Evolutionary conservation across 768 basidiomycete genomes (phyloP).

Genomic region (Kwoniella sp.): DNA sequence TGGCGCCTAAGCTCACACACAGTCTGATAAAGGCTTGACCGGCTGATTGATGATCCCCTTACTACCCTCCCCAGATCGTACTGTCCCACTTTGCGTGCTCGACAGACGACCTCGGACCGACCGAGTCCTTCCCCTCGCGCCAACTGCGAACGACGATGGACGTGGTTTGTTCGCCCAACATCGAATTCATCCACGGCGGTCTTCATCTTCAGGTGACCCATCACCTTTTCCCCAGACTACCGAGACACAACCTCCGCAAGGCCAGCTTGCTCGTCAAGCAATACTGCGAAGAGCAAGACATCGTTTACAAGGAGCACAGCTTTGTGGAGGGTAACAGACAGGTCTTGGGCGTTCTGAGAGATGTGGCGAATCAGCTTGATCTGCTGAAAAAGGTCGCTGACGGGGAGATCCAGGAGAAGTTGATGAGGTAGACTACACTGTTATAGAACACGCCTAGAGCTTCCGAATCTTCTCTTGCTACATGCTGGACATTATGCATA

Average conservation of each 20-base stretch:
- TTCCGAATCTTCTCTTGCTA: background rate
- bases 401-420: constrained; percentile 60
- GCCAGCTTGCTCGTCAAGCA: constrained; percentile 83
- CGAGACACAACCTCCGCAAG: constrained; percentile 83
- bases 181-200: constrained; percentile 94
- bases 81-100: constrained; percentile 97
- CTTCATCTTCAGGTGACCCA: constrained; percentile 96
- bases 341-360: constrained; percentile 76
- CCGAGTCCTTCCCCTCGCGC: constrained; percentile 87
- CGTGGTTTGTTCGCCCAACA: constrained; percentile 78
- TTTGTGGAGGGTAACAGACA: constrained; percentile 83
- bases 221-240: constrained; percentile 92
- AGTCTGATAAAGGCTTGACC: background rate
- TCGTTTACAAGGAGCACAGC: constrained; percentile 88
- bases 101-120: constrained; percentile 83
- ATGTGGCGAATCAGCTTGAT: constrained; percentile 84
- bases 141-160: constrained; percentile 98
- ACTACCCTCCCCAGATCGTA: constrained; percentile 70
- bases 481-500: constrained; percentile 5
- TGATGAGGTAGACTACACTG: constrained; percentile 13
- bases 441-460: background rate
- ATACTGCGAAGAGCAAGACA: constrained; percentile 72
- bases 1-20: background rate
- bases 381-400: constrained; percentile 81
- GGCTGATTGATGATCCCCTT: background rate